Conservation (phyloP, 73 alveolate species). For the Paramecium primaurelia region DNA sequence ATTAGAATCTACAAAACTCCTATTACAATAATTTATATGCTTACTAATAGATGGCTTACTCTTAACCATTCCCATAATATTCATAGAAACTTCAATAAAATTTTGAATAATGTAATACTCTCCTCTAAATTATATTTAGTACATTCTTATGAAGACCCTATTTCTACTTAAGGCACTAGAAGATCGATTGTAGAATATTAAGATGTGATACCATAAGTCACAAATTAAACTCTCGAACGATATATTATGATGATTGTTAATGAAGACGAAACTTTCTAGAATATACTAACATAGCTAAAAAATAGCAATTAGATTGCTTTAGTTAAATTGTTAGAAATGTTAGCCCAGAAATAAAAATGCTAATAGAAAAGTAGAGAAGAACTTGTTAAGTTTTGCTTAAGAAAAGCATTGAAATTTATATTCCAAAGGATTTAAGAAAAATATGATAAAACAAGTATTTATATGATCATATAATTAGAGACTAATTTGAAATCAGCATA, state of each 20-base stretch:
- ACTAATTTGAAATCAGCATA: background rate
- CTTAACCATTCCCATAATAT: background rate
- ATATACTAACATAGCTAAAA: background rate
- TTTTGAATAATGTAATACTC: background rate
- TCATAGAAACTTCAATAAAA: background rate
- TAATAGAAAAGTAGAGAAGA: conserved; percentile 22
- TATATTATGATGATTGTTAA: background rate
- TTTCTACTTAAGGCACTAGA: background rate
- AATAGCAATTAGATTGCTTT: background rate
- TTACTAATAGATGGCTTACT: background rate
- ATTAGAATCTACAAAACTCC: background rate
- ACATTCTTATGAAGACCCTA: background rate
- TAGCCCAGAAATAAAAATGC: background rate
- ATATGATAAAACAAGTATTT: background rate
- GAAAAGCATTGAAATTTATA: background rate
- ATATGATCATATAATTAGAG: background rate
- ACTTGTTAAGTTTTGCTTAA: background rate
- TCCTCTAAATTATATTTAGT: background rate
- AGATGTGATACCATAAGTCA: background rate
- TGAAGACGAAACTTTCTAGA: background rate
- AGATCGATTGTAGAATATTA: background rate
- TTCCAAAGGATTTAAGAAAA: background rate
- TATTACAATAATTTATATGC: background rate
- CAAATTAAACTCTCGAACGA: background rate
- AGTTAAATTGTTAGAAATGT: background rate